Conservation (phyloP, 441 rosid genomes). For the Capsella rubella region DNA sequence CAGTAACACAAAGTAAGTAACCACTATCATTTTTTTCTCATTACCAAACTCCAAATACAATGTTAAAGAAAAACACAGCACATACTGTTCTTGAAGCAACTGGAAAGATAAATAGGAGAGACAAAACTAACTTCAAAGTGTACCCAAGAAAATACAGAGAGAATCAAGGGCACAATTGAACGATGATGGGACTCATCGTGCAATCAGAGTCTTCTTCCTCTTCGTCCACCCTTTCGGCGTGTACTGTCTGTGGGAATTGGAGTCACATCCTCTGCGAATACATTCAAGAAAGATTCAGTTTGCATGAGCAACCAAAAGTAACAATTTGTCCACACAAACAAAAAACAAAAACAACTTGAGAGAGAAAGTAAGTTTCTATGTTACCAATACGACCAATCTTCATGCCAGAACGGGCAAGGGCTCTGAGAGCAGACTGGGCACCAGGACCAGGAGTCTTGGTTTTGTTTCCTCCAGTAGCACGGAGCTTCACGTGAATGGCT, state of each 20-base stretch:
- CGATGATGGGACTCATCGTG: conserved; percentile 7
- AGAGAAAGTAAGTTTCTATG: not conserved
- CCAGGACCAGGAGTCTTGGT: conserved; percentile 96
- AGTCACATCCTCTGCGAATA: conserved; percentile 52
- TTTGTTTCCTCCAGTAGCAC: conserved; percentile 93
- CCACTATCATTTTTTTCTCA: conserved; percentile 7
- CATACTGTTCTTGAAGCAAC: conserved; percentile 28
- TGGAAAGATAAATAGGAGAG: conserved; percentile 22
- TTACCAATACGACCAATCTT: conserved; percentile 87
- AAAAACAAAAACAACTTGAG: not conserved
- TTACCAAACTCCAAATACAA: conserved; percentile 38
- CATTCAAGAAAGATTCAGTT: conserved; percentile 14
- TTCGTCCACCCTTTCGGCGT: conserved; percentile 46
- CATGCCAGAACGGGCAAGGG: conserved; percentile 93
- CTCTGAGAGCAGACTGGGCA: conserved; percentile 89
- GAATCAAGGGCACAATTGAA: conserved; percentile 19
- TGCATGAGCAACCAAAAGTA: not conserved
- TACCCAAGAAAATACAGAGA: conserved; percentile 14
- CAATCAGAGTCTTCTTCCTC: conserved; percentile 53
- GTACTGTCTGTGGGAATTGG: conserved; percentile 55
- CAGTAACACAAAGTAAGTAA: not conserved
- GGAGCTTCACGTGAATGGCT: conserved; percentile 90
- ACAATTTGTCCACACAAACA: not conserved
- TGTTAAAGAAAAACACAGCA: conserved; percentile 27
- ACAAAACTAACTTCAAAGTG: conserved; percentile 31